Evolutionary conservation across 768 basidiomycete genomes (phyloP).

Genomic region (Tricholoma hemisulphureum): DNA sequence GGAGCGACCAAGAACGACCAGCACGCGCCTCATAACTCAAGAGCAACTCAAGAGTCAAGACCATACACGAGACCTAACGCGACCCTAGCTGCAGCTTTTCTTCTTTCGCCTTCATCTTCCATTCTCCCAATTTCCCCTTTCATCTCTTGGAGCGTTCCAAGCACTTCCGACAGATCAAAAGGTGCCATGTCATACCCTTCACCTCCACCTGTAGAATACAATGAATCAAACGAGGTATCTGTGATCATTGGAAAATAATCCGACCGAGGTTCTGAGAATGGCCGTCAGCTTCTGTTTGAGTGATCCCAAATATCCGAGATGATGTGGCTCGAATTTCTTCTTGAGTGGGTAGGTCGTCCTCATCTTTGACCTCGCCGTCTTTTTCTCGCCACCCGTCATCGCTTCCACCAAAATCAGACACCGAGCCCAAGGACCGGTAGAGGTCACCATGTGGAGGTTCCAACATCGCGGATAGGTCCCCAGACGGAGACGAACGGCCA

Average conservation of each 20-base stretch:
- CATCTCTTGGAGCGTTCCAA: slow-evolving; percentile 63
- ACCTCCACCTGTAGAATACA: slow-evolving; percentile 4
- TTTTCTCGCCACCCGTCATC: slow-evolving; percentile 31
- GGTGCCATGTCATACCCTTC: slow-evolving; percentile 35
- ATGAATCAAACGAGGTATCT: neutral
- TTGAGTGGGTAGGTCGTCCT: slow-evolving; percentile 42
- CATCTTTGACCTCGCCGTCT: slow-evolving; percentile 23
- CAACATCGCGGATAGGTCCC: slow-evolving; percentile 16
- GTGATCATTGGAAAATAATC: neutral
- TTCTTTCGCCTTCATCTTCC: slow-evolving; percentile 57
- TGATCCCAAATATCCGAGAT: slow-evolving; percentile 47
- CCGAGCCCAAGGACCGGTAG: slow-evolving; percentile 57
- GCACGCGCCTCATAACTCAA: too few species aligned
- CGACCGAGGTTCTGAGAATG: neutral
- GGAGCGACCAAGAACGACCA: too few species aligned
- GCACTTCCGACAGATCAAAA: slow-evolving; percentile 63
- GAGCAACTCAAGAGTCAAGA: too few species aligned
- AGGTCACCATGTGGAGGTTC: slow-evolving; percentile 22
- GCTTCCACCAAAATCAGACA: slow-evolving; percentile 55
- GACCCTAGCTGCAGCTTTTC: slow-evolving; percentile 68
- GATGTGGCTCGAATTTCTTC: slow-evolving; percentile 51
- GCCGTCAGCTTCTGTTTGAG: neutral
- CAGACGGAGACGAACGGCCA: slow-evolving; percentile 19
- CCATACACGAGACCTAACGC: slow-evolving; percentile 76
- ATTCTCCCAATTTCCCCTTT: slow-evolving; percentile 74